A percentile compares a stretch with the other conserved stretches of the same genome.
Conservation (phyloP, 2,329 filamentous ascomycete genomes). For the Calonectria leucothoes region DNA sequence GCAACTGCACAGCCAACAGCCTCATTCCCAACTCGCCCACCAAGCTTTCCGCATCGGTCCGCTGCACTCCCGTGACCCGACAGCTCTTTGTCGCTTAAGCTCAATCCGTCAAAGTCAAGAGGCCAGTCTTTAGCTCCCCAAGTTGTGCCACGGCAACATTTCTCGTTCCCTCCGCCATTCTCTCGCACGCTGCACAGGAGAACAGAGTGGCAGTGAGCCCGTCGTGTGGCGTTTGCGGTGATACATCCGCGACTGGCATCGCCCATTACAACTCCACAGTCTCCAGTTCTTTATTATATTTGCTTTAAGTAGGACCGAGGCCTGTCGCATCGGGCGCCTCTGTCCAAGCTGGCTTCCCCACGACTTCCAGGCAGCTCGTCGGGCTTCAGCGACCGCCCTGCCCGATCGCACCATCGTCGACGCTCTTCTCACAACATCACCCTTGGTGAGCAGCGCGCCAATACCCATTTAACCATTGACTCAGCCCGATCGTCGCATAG, state of each 20-base stretch:
- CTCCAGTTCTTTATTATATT: slow-evolving; percentile 8
- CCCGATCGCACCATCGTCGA: slow-evolving; percentile 61
- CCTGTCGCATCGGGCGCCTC: slow-evolving; percentile 39
- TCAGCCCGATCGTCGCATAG: slow-evolving; percentile 43
- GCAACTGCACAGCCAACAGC: slow-evolving; percentile 6
- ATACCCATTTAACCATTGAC: slow-evolving; percentile 46
- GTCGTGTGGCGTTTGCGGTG: neutral
- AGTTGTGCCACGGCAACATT: neutral
- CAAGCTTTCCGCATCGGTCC: neutral
- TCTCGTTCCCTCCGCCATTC: neutral
- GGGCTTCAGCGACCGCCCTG: slow-evolving; percentile 61
- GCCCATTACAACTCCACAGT: neutral
- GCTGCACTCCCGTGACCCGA: neutral
- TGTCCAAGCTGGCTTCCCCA: slow-evolving; percentile 63
- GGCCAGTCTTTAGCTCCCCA: neutral
- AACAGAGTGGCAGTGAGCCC: neutral
- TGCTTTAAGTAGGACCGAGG: slow-evolving; percentile 25
- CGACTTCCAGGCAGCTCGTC: slow-evolving; percentile 64
- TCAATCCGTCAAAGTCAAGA: neutral
- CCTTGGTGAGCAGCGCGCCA: slow-evolving; percentile 46
- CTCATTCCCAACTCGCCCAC: neutral
- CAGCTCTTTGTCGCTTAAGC: neutral
- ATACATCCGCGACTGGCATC: neutral
- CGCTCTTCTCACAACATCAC: slow-evolving; percentile 58
- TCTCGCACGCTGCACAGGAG: neutral